phyloP scores from a whole-genome alignment of 768 basidiomycete genomes.

The Lactifluus piperatus region DNA sequence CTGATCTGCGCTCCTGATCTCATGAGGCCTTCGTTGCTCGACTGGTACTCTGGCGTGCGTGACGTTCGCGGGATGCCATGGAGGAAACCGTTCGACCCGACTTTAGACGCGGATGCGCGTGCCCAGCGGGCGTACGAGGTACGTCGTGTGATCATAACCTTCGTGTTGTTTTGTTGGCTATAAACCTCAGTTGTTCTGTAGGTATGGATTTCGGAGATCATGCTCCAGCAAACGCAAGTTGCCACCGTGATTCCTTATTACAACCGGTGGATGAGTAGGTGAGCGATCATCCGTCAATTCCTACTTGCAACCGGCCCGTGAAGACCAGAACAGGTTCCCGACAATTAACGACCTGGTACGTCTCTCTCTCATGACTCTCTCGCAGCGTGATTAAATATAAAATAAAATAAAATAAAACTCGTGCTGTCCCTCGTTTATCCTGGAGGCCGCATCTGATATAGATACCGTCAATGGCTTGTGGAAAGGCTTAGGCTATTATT shows the following conservation, averaged over 20 bases:
- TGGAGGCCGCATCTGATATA: conserved; percentile 56
- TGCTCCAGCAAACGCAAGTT: conserved; percentile 96
- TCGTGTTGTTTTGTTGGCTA: not conserved
- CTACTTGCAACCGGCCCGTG: not conserved
- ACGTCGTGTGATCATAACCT: conserved; percentile 15
- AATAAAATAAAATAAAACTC: too few species aligned
- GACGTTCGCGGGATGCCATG: conserved; percentile 81
- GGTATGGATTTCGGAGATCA: conserved; percentile 91
- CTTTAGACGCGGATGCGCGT: conserved; percentile 45
- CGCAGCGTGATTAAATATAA: conserved; percentile 3
- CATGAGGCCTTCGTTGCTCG: conserved; percentile 42
- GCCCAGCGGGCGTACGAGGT: conserved; percentile 92
- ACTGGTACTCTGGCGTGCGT: conserved; percentile 68
- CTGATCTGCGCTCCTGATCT: conserved; percentile 33
- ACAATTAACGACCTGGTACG: conserved; percentile 68
- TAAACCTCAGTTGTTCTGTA: conserved; percentile 23
- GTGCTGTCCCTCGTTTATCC: conserved; percentile 1
- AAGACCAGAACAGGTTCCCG: conserved; percentile 50
- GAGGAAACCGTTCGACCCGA: conserved; percentile 64
- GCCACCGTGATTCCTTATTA: conserved; percentile 92
- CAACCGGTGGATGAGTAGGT: conserved; percentile 79
- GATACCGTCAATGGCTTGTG: conserved; percentile 85
- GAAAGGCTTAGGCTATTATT: conserved; percentile 91
- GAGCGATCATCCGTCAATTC: conserved; percentile 21
- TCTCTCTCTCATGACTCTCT: not conserved